phyloP scores from a whole-genome alignment of 768 basidiomycete genomes.

The Infundibulicybe gibba region DNA sequence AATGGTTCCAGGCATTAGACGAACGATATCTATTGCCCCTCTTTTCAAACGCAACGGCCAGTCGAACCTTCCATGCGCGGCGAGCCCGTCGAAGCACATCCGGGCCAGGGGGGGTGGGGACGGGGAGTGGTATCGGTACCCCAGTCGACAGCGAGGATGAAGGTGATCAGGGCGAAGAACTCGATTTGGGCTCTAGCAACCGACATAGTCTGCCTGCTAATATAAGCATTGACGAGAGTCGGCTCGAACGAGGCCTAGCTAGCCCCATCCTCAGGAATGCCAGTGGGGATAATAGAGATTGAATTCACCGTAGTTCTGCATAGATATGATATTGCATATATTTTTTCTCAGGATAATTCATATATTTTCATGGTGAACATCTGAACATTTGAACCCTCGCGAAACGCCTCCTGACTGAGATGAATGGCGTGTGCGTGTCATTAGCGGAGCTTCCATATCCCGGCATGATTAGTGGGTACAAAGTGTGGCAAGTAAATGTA shows the following conservation, averaged over 20 bases:
- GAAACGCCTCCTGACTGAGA: no score
- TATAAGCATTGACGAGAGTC: slow-evolving; percentile 40
- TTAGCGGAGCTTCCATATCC: no score
- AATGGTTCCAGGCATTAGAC: slow-evolving; percentile 95
- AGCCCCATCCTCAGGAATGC: slow-evolving; percentile 55
- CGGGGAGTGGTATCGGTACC: slow-evolving; percentile 28
- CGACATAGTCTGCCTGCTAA: slow-evolving; percentile 10
- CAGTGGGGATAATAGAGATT: slow-evolving; percentile 16
- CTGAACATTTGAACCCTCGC: no score
- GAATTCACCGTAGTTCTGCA: neutral
- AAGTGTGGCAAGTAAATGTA: neutral
- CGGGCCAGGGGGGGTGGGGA: slow-evolving; percentile 28
- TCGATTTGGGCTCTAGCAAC: slow-evolving; percentile 33
- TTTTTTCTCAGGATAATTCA: neutral
- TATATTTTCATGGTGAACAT: no score
- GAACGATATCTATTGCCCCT: slow-evolving; percentile 91
- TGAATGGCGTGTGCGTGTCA: no score
- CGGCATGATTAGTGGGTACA: no score
- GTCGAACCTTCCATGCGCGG: slow-evolving; percentile 80
- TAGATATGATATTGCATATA: slow-evolving; percentile 2
- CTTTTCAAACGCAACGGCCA: slow-evolving; percentile 90
- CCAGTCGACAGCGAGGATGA: slow-evolving; percentile 40
- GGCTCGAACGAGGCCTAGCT: slow-evolving; percentile 58
- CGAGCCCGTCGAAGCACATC: slow-evolving; percentile 50
- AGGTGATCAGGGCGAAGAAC: slow-evolving; percentile 32